These are phyloP conservation scores for Silene latifolia DNA, from an alignment of 148 eudicot genomes.

Conservation along the genomic window DNA sequence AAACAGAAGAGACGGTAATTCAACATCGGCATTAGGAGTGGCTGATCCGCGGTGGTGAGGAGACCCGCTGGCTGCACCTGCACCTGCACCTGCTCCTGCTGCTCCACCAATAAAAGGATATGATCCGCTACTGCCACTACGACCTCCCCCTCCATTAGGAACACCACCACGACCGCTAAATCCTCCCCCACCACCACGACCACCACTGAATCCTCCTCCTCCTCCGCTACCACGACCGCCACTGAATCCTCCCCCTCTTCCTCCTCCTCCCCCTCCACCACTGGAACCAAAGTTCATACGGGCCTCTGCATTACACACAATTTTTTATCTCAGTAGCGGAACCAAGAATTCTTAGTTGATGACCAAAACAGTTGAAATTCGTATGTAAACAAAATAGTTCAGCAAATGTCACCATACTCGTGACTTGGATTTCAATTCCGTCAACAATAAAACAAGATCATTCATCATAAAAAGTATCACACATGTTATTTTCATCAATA, in stretches of 20 bases:
- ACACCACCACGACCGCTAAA: background rate
- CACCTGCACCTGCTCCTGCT: background rate
- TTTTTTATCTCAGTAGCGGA: background rate
- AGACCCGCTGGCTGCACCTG: background rate
- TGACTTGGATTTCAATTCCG: too few species aligned
- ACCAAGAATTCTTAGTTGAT: background rate
- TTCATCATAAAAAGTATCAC: too few species aligned
- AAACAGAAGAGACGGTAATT: background rate
- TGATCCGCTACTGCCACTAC: background rate
- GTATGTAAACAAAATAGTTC: too few species aligned
- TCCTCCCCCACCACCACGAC: background rate
- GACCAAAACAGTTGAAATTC: too few species aligned
- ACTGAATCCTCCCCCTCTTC: background rate
- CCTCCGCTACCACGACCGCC: constrained; percentile 2
- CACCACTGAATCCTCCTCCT: background rate
- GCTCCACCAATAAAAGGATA: background rate
- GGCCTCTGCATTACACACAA: background rate
- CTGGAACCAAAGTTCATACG: too few species aligned
- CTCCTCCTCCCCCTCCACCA: background rate
- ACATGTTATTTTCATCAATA: too few species aligned
- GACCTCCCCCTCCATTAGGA: background rate
- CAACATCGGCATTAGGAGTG: background rate
- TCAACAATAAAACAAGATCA: too few species aligned
- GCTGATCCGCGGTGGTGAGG: background rate
- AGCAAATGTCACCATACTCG: background rate